Percentiles rank a stretch among this genome's conserved stretches.
Conservation (phyloP, 306 rosid species). For the Bauhinia variegata region DNA sequence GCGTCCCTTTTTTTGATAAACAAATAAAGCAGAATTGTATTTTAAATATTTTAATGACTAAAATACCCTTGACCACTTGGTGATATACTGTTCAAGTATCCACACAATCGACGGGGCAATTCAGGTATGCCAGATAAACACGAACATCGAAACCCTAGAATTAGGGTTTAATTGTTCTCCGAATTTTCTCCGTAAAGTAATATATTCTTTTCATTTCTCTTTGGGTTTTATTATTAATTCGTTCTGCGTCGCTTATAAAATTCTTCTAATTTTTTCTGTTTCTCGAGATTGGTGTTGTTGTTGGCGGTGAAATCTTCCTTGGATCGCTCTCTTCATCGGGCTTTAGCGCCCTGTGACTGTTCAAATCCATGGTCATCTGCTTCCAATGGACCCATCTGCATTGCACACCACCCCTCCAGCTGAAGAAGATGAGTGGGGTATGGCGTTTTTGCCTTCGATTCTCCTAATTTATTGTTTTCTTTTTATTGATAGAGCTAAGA, state of each 20-base stretch:
- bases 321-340: slow-evolving; percentile 52
- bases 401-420: slow-evolving; percentile 52
- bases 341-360: slow-evolving; percentile 64
- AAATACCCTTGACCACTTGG: slow-evolving; percentile 16
- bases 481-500: background rate
- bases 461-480: background rate
- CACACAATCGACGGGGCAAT: slow-evolving; percentile 39
- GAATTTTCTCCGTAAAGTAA: slow-evolving; percentile 27
- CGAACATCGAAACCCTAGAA: slow-evolving; percentile 36
- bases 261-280: background rate
- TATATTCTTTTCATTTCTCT: slow-evolving; percentile 19
- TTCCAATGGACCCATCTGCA: slow-evolving; percentile 76
- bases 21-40: too few relatives aligned
- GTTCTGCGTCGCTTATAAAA: background rate
- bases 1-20: too few relatives aligned
- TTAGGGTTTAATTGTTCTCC: slow-evolving; percentile 49
- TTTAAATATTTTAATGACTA: slow-evolving; percentile 17
- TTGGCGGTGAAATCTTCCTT: background rate
- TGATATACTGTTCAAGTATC: background rate
- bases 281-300: slow-evolving; percentile 28
- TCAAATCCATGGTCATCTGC: slow-evolving; percentile 85
- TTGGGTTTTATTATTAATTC: background rate
- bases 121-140: slow-evolving; percentile 9
- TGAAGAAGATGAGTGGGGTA: slow-evolving; percentile 95
- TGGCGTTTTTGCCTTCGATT: slow-evolving; percentile 16